phyloP scores from a whole-genome alignment of 2,329 filamentous ascomycete species.

The Thielaviopsis cerberus region DNA sequence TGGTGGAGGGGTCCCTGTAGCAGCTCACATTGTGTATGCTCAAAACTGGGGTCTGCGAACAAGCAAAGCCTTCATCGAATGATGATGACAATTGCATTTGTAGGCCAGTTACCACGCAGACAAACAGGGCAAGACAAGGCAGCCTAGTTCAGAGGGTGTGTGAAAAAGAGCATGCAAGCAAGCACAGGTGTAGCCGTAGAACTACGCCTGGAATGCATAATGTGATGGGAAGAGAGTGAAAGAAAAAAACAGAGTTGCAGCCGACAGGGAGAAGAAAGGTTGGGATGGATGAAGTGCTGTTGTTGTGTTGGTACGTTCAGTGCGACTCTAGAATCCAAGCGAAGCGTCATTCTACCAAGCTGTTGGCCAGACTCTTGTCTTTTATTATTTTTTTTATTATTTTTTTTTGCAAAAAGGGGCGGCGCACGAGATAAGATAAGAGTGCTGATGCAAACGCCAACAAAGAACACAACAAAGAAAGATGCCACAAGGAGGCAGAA shows the following conservation, averaged over 20 bases:
- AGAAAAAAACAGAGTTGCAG: not conserved
- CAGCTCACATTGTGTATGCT: conserved; percentile 3
- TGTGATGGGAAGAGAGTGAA: not conserved
- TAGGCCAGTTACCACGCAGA: not conserved
- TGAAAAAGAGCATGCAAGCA: not conserved
- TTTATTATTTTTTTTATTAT: too few relatives aligned
- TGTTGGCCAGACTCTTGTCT: not conserved
- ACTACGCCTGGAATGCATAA: not conserved
- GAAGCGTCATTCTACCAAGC: not conserved
- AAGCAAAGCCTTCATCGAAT: not conserved
- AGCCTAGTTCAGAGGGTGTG: not conserved
- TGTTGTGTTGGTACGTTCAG: not conserved
- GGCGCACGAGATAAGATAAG: not conserved
- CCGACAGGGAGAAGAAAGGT: not conserved
- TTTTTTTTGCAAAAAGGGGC: not conserved
- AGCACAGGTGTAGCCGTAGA: not conserved
- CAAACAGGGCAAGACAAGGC: not conserved
- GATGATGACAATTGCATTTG: too few relatives aligned
- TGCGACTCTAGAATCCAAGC: not conserved
- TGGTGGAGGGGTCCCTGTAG: not conserved
- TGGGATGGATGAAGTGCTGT: not conserved
- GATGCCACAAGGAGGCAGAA: not conserved
- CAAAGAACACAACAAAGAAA: too few relatives aligned
- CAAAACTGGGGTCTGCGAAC: not conserved
- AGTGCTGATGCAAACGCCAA: not conserved